Evolutionary conservation across 2,329 filamentous ascomycete genomes (phyloP).

Genomic region (Aureobasidium sp.): DNA sequence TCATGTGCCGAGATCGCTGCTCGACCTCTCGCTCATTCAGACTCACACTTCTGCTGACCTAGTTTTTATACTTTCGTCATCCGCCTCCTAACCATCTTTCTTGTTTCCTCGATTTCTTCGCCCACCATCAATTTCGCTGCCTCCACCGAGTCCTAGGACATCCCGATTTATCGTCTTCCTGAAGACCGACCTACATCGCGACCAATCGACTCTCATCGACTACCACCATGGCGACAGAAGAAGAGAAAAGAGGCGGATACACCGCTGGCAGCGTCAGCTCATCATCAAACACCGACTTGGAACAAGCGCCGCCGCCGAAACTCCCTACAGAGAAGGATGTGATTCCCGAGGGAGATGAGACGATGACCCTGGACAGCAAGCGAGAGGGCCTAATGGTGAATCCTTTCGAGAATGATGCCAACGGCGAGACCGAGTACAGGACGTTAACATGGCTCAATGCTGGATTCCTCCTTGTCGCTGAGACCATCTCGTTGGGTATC

Average conservation of each 20-base stretch:
- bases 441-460: slow-evolving; percentile 15
- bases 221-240: slow-evolving; percentile 3
- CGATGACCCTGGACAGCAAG: slow-evolving; percentile 1
- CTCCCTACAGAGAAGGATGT: background rate
- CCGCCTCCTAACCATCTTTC: slow-evolving; percentile 1
- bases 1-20: slow-evolving; percentile 6
- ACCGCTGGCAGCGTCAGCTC: slow-evolving; percentile 5
- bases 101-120: background rate
- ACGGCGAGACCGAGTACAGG: slow-evolving; percentile 29
- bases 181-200: background rate
- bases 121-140: background rate
- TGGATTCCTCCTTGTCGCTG: slow-evolving; percentile 45
- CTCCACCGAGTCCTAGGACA: background rate
- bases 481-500: slow-evolving; percentile 49
- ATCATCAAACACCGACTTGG: slow-evolving; percentile 5
- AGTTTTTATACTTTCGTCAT: slow-evolving; percentile 10
- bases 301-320: background rate
- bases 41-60: slow-evolving; percentile 7
- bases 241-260: background rate
- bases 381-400: slow-evolving; percentile 12
- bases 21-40: slow-evolving; percentile 3
- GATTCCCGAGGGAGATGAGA: slow-evolving; percentile 7
- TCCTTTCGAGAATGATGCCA: slow-evolving; percentile 15
- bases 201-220: background rate
- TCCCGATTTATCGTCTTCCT: background rate